Evolutionary conservation across 495 filamentous ascomycete genomes (phyloP), one percentile per base, ranked within the genome.

Genomic region (Rusavskia elegans): DNA sequence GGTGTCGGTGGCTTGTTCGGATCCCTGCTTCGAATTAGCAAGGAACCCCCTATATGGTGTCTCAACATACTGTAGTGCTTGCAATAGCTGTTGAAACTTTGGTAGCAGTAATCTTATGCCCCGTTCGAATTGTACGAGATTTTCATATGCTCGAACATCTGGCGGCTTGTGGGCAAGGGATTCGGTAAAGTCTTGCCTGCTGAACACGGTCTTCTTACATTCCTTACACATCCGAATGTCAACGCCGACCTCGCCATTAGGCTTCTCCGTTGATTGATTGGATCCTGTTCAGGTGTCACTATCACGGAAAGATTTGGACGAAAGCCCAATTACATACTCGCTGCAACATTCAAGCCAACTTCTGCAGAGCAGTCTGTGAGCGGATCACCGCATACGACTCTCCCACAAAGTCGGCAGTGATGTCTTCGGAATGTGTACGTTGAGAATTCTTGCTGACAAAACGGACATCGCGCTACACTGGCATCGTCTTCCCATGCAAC

Each of bases 401-500:
- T 76, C 32, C 92, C 92, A 59, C 92, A 98, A 63, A 94, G 78
- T 50, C 92, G 79, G 64, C 92, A 98, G 63, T 98, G 92, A 63
- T 97, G 93, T 52, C 92, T 75, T 61, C 92, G 77, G 57, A 94
- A 89, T 1, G 85, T 79, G 71, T 94, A 95, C 25, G 76, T 80
- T 1, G 86, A 79, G 65, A 98, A 98, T 50, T 94, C 87, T 59
- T 97, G 92, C 58, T 89, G 83, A 59, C 92, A 98, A 58, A 94
- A 92, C 3, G 92, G 93, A 56, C 92, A 98, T 45, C 78, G 79
- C 5, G 72, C 49, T 20, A 98, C 89, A 42, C 68, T 77, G 0
- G 82, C 74, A 67, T 97, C 93, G 45, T 97, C 92, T 63, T 98
- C 84, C 92, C 92, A 98, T 14, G 81, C 83, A 17, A 97, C 87